phyloP scores from a whole-genome alignment of 1,139 yeast species.

The Suhomyces guaymorum region DNA sequence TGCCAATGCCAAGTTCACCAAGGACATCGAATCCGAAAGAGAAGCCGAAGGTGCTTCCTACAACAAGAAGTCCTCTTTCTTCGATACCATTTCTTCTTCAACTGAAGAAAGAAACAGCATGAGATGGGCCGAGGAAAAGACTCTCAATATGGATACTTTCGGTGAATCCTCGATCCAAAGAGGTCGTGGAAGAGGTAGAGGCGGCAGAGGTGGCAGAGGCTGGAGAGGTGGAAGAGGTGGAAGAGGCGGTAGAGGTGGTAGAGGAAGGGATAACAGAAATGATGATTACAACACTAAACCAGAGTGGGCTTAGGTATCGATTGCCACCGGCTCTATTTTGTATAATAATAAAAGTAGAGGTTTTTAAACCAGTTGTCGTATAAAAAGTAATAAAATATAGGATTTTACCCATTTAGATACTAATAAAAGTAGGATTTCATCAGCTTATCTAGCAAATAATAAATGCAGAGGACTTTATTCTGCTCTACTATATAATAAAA shows the following conservation, averaged over 20 bases:
- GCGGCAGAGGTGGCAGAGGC: conserved; percentile 32
- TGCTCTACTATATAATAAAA: too few species aligned
- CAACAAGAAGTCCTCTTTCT: conserved; percentile 25
- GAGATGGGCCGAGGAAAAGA: conserved; percentile 66
- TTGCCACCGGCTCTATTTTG: conserved; percentile 1
- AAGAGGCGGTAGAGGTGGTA: conserved; percentile 19
- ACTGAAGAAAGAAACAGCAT: conserved; percentile 40
- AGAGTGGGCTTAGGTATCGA: conserved; percentile 38
- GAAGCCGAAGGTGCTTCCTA: conserved; percentile 20
- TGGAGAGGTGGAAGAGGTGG: conserved; percentile 29
- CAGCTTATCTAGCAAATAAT: too few species aligned
- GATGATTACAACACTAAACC: conserved; percentile 35
- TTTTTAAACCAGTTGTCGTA: too few species aligned
- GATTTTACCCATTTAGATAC: too few species aligned
- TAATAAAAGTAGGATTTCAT: too few species aligned
- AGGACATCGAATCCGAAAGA: conserved; percentile 31
- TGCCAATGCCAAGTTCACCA: conserved; percentile 42
- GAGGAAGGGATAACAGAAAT: conserved; percentile 20
- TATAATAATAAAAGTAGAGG: neutral
- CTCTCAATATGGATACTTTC: conserved; percentile 30
- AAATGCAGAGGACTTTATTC: too few species aligned
- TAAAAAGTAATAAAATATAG: too few species aligned
- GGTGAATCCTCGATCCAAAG: conserved; percentile 30
- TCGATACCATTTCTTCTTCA: conserved; percentile 39
- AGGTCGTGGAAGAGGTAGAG: conserved; percentile 35